Evolutionary conservation across 2,329 filamentous ascomycete genomes (phyloP), one percentile per base, ranked within the genome.

Genomic region (Diplodia seriata): DNA sequence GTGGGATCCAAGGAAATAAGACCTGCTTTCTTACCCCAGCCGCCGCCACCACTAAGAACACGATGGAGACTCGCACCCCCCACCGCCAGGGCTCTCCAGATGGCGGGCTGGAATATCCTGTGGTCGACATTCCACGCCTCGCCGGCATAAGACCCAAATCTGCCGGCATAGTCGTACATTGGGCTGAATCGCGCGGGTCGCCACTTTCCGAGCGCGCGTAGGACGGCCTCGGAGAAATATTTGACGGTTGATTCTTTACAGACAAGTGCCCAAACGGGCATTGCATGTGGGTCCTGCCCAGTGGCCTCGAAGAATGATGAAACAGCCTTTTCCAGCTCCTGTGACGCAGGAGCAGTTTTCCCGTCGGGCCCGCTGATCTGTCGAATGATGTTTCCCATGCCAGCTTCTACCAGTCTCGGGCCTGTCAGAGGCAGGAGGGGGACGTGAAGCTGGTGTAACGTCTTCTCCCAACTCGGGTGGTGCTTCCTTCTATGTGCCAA

Each of bases 11-110:
- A 83, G 6, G 92, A 92, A 3, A 96, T 81, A 0, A 96, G 81
- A 0, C 92, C 92, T 73, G 90, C 88, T 76, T 94, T 95, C 67
- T 86, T 83, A 18, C 92, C 92, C 92, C 92, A 96, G 23, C 92
- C 92, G 51, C 92, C 92, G 55, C 92, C 92, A 4, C 92, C 92
- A 73, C 91, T 93, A 70, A 94, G 86, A 85, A 82, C 78, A 65
- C 79, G 80, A 71, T 81, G 79, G n/a, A 86, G 74, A 55, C 79
- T 78, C 23, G 76, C 80, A 26, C 43, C 36, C 11, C 53, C 63
- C 4, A 23, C 1, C 14, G 33, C 1, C 18, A 66, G 12, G 26
- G 15, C 11, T n/a, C 56, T 47, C 36, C 31, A 80, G 79, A 47
- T 67, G 50, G 3, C 59, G 50, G 4, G 78, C n/a, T 8, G 75